phyloP scores from a whole-genome alignment of 495 filamentous ascomycete genomes.

The Neurospora sp. region DNA sequence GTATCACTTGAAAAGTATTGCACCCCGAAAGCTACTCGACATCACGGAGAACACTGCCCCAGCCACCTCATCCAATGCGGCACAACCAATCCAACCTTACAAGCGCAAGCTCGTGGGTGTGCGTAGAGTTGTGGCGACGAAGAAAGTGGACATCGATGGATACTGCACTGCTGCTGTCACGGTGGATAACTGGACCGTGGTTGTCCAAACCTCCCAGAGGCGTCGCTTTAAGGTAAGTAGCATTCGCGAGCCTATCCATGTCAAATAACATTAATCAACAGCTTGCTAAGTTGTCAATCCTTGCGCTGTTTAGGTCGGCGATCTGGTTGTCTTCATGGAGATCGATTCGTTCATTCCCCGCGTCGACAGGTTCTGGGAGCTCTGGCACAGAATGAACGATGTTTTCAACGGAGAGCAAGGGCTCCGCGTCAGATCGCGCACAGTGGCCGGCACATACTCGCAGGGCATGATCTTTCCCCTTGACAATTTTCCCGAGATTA shows the following conservation, averaged over 20 bases:
- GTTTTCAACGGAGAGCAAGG: slow-evolving; percentile 4
- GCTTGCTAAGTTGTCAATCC: background rate
- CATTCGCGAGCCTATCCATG: background rate
- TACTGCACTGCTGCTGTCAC: background rate
- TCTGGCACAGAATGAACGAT: background rate
- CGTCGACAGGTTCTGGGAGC: slow-evolving; percentile 3
- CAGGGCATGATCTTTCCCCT: slow-evolving; percentile 13
- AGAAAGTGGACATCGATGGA: background rate
- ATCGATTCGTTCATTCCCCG: slow-evolving; percentile 16
- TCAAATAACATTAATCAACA: background rate
- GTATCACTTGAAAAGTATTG: background rate
- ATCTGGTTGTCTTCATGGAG: slow-evolving; percentile 17
- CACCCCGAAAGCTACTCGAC: background rate
- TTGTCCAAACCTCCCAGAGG: background rate
- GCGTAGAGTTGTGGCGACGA: background rate
- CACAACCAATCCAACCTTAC: background rate
- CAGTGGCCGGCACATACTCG: slow-evolving; percentile 1
- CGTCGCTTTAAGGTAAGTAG: background rate
- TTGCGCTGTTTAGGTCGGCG: background rate
- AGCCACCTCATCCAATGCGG: background rate
- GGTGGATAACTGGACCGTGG: background rate
- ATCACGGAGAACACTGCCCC: background rate
- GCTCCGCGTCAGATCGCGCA: slow-evolving; percentile 1
- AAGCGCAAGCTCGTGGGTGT: background rate
- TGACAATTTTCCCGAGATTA: slow-evolving; percentile 4